Conservation (phyloP, 129 eudicot genomes). For the Sambucus nigra region DNA sequence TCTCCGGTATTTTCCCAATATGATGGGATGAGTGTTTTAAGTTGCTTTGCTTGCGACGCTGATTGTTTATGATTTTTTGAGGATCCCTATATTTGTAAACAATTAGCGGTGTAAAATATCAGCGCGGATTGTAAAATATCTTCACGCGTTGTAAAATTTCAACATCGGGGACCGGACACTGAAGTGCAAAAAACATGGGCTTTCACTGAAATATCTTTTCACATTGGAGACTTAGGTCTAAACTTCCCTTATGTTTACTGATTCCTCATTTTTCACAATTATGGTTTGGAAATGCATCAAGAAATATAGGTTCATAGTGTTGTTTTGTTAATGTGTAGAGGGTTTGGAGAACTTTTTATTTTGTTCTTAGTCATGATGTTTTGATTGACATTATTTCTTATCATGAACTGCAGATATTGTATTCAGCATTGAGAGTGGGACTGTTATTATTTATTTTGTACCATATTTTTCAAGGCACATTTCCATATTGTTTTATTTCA, state of each 20-base stretch:
- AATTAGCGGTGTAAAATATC: no score
- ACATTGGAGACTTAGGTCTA: no score
- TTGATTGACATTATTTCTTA: not conserved
- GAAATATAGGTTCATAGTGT: conserved; percentile 8
- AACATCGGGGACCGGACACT: no score
- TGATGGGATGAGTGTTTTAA: conserved; percentile 16
- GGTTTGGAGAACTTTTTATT: conserved; percentile 4
- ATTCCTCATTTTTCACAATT: not conserved
- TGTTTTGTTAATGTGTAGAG: conserved; percentile 6
- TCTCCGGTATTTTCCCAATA: conserved; percentile 67
- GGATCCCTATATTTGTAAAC: no score
- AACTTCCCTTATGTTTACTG: not conserved
- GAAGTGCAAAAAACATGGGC: no score
- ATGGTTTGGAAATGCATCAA: not conserved
- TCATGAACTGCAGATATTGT: not conserved
- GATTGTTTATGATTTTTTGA: not conserved
- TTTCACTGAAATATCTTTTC: no score
- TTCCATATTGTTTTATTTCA: no score
- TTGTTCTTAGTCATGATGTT: conserved; percentile 9
- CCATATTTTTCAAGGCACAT: not conserved
- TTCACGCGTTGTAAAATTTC: no score
- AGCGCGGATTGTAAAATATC: no score
- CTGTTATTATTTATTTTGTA: conserved; percentile 4
- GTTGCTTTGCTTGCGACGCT: not conserved
- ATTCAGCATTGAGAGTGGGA: not conserved